A percentile compares a stretch with the other conserved stretches of the same genome.
These are phyloP conservation scores for Periconia macrospinosa DNA, from an alignment of 2,329 filamentous ascomycete species.

Conservation along the genomic window DNA sequence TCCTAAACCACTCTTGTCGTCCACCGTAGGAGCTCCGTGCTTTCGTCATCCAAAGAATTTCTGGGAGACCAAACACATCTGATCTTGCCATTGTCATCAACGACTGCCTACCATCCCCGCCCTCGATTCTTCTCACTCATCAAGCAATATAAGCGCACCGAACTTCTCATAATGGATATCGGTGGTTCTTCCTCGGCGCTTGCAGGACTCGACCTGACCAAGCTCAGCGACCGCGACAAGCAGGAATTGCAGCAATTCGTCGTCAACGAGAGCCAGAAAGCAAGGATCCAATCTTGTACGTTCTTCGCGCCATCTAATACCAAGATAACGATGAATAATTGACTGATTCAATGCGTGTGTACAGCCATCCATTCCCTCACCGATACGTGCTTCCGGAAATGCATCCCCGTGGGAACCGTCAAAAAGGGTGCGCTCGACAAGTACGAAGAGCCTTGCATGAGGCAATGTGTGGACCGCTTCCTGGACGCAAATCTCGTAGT, in stretches of 20 bases:
- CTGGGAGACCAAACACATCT: background rate
- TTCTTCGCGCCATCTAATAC: constrained; percentile 1
- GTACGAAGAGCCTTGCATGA: constrained; percentile 78
- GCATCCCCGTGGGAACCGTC: constrained; percentile 73
- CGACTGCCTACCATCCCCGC: constrained; percentile 3
- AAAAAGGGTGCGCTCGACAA: constrained; percentile 72
- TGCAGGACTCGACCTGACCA: constrained; percentile 65
- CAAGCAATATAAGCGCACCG: background rate
- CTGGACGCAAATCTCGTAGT: constrained; percentile 85
- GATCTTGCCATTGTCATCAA: too few relatives aligned
- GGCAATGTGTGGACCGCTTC: constrained; percentile 93
- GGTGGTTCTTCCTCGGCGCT: constrained; percentile 41
- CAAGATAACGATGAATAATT: background rate
- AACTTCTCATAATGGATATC: constrained; percentile 29
- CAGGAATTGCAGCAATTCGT: constrained; percentile 86
- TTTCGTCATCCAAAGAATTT: background rate
- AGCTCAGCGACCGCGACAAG: constrained; percentile 81
- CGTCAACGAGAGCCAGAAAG: constrained; percentile 80
- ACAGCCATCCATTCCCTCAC: constrained; percentile 66
- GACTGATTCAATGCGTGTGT: background rate
- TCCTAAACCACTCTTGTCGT: background rate
- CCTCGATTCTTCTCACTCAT: background rate
- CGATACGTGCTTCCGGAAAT: constrained; percentile 94
- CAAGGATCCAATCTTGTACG: constrained; percentile 61
- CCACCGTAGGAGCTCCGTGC: background rate